phyloP scores from a whole-genome alignment of 768 basidiomycete genomes.

The Macrolepiota fuliginosa region DNA sequence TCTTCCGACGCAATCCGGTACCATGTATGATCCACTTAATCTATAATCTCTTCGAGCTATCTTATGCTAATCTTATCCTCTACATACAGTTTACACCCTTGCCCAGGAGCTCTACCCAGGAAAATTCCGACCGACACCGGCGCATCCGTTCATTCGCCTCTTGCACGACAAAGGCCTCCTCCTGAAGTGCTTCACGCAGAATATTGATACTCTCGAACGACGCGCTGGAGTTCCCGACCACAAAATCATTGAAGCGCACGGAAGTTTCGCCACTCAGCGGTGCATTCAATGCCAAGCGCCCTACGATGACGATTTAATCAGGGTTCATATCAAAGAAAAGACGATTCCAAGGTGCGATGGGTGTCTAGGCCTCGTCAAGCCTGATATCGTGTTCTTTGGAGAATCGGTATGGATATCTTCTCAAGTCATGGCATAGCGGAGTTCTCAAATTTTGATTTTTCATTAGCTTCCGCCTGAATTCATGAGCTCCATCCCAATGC shows the following conservation, averaged over 20 bases:
- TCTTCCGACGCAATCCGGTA: conserved; percentile 75
- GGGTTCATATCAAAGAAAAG: conserved; percentile 54
- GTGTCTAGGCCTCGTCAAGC: conserved; percentile 80
- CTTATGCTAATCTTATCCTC: not conserved
- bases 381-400: conserved; percentile 96
- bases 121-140: conserved; percentile 79
- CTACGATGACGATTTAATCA: conserved; percentile 70
- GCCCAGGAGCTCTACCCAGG: conserved; percentile 94
- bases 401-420: conserved; percentile 52
- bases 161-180: conserved; percentile 69
- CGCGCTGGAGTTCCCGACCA: conserved; percentile 71
- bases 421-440: not conserved
- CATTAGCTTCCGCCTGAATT: conserved; percentile 73
- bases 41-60: not conserved
- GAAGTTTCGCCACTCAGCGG: conserved; percentile 84
- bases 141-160: conserved; percentile 88
- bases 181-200: conserved; percentile 83
- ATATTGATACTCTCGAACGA: conserved; percentile 90
- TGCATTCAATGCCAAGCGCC: conserved; percentile 72
- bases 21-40: conserved; percentile 54
- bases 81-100: conserved; percentile 74
- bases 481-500: conserved; percentile 46
- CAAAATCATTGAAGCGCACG: conserved; percentile 92
- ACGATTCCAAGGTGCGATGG: conserved; percentile 63
- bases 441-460: not conserved